Evolutionary conservation across 2,329 filamentous ascomycete genomes (phyloP), one percentile per base, ranked within the genome.

Genomic region (Cryphonectria nitschkei): DNA sequence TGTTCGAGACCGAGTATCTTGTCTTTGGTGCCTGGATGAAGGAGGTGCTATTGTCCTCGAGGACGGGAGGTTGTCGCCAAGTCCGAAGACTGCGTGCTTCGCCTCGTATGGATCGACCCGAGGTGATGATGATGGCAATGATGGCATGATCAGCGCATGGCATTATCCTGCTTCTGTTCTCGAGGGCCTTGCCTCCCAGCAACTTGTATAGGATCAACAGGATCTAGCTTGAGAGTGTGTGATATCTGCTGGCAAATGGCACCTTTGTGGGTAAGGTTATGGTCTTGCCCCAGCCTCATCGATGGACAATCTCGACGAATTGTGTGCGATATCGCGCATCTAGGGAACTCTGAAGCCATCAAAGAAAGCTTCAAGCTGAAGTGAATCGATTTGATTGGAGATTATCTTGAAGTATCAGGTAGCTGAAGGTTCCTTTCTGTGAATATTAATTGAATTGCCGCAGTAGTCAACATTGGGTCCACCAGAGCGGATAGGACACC

Each of bases 221-320:
- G 9, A 8, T 32, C 14, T 34, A 32, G 3, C 13, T 9, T 29
- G 29, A 58, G 6, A 4, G 54, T 32, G 50, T 52, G n/a, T 56
- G 43, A 7, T 46, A 22, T 19, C 19, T 46, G 16, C 3, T 56
- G 37, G 37, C 13, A 29, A 6, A 32, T 14, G 32, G 9, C 26
- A 26, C 26, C 26, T 9, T 93, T 16, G 89, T 93, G 89, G 89
- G 86, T 85, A 82, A 39, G 74, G 85, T 87, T 89, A 95, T 95
- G 93, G 92, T 95, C 26, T 89, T 90, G 16, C 92, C 92, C 90
- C 89, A 92, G 91, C 93, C 88, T 95, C 93, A 97, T 84, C 76
- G 88, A 90, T 92, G 93, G 85, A 97, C 90, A 93, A 92, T 89
- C 92, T 95, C 88, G 89, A 93, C 88, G 89, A 94, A 93, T 88